A percentile compares a stretch with the other conserved stretches of the same genome.
phyloP scores from a whole-genome alignment of 805 yeast species.

The Cyberlindnera saturnus region DNA sequence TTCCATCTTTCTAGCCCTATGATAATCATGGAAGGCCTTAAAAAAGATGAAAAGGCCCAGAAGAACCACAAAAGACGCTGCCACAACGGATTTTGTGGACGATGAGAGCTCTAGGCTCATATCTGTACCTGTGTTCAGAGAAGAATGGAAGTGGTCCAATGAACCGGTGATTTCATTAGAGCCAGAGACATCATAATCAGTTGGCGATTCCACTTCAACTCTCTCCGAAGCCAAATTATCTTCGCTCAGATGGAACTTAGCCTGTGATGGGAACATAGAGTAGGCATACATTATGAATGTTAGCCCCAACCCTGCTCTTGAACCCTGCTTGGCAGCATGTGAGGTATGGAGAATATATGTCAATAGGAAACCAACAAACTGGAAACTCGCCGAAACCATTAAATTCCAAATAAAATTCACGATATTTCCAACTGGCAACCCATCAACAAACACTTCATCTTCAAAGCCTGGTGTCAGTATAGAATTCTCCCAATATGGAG shows the following conservation, averaged over 20 bases:
- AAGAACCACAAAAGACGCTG: conserved; percentile 58
- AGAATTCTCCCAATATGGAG: conserved; percentile 95
- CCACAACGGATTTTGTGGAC: conserved; percentile 21
- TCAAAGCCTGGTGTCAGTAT: conserved; percentile 67
- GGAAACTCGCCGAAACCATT: conserved; percentile 85
- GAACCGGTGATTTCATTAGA: conserved; percentile 20
- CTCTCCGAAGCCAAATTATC: conserved; percentile 24
- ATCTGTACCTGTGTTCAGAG: conserved; percentile 16
- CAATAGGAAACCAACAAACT: conserved; percentile 85
- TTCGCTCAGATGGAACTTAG: conserved; percentile 21
- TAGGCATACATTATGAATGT: conserved; percentile 72
- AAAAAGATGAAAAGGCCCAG: conserved; percentile 62
- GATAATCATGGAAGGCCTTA: conserved; percentile 68
- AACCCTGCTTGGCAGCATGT: conserved; percentile 95
- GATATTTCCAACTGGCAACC: conserved; percentile 91
- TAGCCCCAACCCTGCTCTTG: conserved; percentile 85
- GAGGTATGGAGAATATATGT: conserved; percentile 92
- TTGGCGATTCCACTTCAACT: conserved; percentile 53
- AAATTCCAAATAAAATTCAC: conserved; percentile 87
- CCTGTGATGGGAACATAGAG: conserved; percentile 42
- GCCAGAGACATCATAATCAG: conserved; percentile 41
- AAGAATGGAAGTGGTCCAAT: conserved; percentile 20
- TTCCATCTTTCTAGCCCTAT: conserved; percentile 74
- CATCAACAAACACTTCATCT: conserved; percentile 92
- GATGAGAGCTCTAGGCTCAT: conserved; percentile 6